Conservation (phyloP, 2,329 filamentous ascomycete species). For the Botryotinia calthae region DNA sequence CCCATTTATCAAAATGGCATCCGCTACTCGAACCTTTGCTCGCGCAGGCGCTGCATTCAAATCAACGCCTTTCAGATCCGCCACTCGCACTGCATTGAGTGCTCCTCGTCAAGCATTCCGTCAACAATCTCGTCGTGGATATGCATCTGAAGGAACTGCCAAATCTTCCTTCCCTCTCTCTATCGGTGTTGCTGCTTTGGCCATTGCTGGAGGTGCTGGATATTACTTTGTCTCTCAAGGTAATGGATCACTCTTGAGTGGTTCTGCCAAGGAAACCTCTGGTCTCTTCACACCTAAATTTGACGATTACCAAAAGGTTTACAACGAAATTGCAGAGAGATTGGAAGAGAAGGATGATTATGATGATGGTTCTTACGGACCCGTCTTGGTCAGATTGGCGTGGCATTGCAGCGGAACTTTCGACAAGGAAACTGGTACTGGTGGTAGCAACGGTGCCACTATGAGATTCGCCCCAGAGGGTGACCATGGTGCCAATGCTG, state of each 20-base stretch:
- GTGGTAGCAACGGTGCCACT: constrained; percentile 92
- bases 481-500: constrained; percentile 91
- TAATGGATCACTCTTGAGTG: constrained; percentile 40
- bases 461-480: constrained; percentile 93
- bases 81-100: constrained; percentile 57
- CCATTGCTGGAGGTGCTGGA: constrained; percentile 59
- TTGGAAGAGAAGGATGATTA: constrained; percentile 92
- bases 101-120: constrained; percentile 67
- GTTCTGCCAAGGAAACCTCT: constrained; percentile 45
- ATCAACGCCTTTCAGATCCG: constrained; percentile 49
- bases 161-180: constrained; percentile 53
- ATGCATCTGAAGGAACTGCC: constrained; percentile 69
- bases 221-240: constrained; percentile 65
- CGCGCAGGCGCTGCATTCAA: constrained; percentile 39
- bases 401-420: constrained; percentile 96
- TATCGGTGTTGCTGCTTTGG: constrained; percentile 57
- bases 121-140: constrained; percentile 72
- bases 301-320: constrained; percentile 93
- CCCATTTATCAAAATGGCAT: constrained; percentile 17
- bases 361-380: constrained; percentile 94
- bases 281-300: constrained; percentile 68
- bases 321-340: constrained; percentile 76
- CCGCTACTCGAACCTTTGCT: constrained; percentile 40
- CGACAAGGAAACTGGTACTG: constrained; percentile 82
- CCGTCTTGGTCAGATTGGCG: constrained; percentile 83